These are phyloP conservation scores for Coprinopsis strossmayeri DNA, from an alignment of 768 basidiomycete genomes.

Conservation along the genomic window DNA sequence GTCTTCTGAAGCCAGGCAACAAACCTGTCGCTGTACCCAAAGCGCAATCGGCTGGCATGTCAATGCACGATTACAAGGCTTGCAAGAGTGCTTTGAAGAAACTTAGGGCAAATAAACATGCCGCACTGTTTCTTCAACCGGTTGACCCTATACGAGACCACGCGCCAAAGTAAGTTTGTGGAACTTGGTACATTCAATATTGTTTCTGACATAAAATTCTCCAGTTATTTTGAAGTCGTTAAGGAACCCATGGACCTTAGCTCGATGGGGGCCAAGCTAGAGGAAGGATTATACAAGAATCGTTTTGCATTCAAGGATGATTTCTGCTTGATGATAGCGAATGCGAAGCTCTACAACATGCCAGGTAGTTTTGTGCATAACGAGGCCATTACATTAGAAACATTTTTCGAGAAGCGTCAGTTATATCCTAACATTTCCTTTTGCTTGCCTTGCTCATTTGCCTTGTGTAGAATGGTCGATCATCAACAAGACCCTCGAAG, in stretches of 20 bases:
- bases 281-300: slow-evolving; percentile 79
- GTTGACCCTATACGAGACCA: slow-evolving; percentile 95
- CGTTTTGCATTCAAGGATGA: slow-evolving; percentile 82
- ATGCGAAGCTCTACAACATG: slow-evolving; percentile 83
- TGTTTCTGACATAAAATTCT: slow-evolving; percentile 12
- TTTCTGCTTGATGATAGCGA: slow-evolving; percentile 80
- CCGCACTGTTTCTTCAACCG: slow-evolving; percentile 72
- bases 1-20: slow-evolving; percentile 17
- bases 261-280: slow-evolving; percentile 81
- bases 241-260: slow-evolving; percentile 93
- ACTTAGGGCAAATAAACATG: slow-evolving; percentile 66
- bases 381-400: slow-evolving; percentile 70
- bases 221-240: slow-evolving; percentile 85
- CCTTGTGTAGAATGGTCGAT: slow-evolving; percentile 69
- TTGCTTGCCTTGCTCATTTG: background rate
- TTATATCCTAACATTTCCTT: slow-evolving; percentile 13
- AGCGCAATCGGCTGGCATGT: slow-evolving; percentile 74
- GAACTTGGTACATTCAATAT: background rate
- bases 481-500: slow-evolving; percentile 77
- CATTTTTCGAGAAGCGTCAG: slow-evolving; percentile 82
- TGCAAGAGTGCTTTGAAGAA: slow-evolving; percentile 78
- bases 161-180: slow-evolving; percentile 76
- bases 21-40: slow-evolving; percentile 54
- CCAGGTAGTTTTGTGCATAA: slow-evolving; percentile 65
- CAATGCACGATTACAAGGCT: slow-evolving; percentile 65